phyloP scores from a whole-genome alignment of 1,284 basidiomycete genomes.

The Ceratobasidium sp. region DNA sequence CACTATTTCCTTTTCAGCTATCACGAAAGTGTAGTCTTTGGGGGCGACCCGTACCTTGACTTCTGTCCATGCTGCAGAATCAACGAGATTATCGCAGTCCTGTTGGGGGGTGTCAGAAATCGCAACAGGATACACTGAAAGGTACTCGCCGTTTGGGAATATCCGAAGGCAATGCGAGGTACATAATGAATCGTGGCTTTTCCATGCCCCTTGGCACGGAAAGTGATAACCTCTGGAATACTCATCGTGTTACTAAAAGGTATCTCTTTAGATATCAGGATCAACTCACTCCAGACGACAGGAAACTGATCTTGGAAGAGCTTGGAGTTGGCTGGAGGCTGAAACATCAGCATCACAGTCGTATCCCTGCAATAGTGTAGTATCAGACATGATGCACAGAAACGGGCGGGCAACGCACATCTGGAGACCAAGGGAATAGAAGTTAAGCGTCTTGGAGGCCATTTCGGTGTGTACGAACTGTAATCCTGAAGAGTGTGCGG shows the following conservation, averaged over 20 bases:
- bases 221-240: conserved; percentile 15
- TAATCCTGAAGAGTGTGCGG: too few species aligned
- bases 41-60: conserved; percentile 9
- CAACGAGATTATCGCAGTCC: conserved; percentile 14
- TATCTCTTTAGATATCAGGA: neutral
- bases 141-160: neutral
- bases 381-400: neutral
- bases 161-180: conserved; percentile 6
- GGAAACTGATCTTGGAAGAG: conserved; percentile 31
- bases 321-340: conserved; percentile 11
- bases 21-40: too few species aligned
- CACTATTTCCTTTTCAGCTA: too few species aligned
- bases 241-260: neutral
- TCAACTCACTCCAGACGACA: conserved; percentile 28
- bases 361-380: neutral
- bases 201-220: conserved; percentile 4
- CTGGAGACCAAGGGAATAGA: neutral
- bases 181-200: neutral
- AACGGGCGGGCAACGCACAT: neutral
- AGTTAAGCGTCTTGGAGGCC: neutral
- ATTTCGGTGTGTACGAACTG: too few species aligned
- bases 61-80: conserved; percentile 25
- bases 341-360: neutral
- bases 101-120: neutral
- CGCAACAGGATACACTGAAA: neutral